Evolutionary conservation across 345 rosid species (phyloP).

Genomic region (Aurinia saxatilis): DNA sequence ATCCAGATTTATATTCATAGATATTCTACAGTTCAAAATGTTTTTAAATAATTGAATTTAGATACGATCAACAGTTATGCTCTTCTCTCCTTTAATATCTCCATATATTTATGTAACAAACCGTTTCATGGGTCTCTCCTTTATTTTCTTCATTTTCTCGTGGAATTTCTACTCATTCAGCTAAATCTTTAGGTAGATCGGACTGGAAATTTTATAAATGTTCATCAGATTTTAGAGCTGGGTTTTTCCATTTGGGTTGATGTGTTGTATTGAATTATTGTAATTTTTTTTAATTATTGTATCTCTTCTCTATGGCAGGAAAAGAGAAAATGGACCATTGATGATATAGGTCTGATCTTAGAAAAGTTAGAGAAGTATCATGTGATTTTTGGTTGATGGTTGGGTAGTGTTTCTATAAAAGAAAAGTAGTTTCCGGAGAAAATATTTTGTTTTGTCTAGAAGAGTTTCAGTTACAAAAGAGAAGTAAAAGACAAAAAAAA

Average conservation of each 20-base stretch:
- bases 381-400: slow-evolving; percentile 26
- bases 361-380: slow-evolving; percentile 6
- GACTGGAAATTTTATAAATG: neutral
- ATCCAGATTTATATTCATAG: neutral
- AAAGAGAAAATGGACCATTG: slow-evolving; percentile 19
- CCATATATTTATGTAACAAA: slow-evolving; percentile 19
- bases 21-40: neutral
- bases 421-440: neutral
- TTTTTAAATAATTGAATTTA: neutral
- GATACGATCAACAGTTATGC: slow-evolving; percentile 18
- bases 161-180: neutral
- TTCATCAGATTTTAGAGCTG: slow-evolving; percentile 2
- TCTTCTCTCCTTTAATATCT: slow-evolving; percentile 28
- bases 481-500: slow-evolving; percentile 8
- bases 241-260: neutral
- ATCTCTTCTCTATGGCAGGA: slow-evolving; percentile 6
- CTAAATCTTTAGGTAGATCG: neutral
- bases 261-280: neutral
- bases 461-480: neutral
- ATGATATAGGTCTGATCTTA: slow-evolving; percentile 1
- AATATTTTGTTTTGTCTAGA: neutral
- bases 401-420: slow-evolving; percentile 10
- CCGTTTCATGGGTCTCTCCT: slow-evolving; percentile 13
- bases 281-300: neutral
- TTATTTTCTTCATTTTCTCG: neutral